A percentile compares a stretch with the other conserved stretches of the same genome.
phyloP scores from a whole-genome alignment of 1,284 basidiomycete species.

The Heliocybe sulcata region DNA sequence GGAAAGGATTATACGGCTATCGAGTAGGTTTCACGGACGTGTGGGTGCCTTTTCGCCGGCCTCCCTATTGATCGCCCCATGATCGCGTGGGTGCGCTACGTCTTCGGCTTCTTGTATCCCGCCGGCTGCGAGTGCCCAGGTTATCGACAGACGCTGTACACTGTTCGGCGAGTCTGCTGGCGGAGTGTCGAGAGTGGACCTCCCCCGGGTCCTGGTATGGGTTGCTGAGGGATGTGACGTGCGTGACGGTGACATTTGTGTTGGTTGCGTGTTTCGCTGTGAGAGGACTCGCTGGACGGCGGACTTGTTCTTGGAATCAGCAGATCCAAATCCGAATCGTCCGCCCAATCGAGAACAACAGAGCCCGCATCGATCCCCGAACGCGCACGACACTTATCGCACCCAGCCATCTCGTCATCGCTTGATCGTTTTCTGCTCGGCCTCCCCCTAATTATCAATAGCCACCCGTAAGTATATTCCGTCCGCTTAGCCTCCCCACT shows the following conservation, averaged over 20 bases:
- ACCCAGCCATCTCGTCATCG: slow-evolving; percentile 1
- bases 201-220: too few species aligned
- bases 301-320: neutral
- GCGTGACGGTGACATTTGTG: neutral
- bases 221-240: neutral
- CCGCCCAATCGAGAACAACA: neutral
- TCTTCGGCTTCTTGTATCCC: too few species aligned
- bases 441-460: neutral
- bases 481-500: neutral
- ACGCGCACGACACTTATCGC: neutral
- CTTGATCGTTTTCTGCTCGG: slow-evolving; percentile 1
- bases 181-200: too few species aligned
- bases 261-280: neutral
- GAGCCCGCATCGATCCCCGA: neutral
- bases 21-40: too few species aligned
- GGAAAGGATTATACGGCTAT: too few species aligned
- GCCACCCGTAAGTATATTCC: neutral
- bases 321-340: slow-evolving; percentile 1
- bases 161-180: too few species aligned
- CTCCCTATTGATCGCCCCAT: too few species aligned
- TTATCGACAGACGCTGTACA: too few species aligned
- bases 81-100: too few species aligned
- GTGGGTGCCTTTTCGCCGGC: too few species aligned
- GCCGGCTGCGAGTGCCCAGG: too few species aligned
- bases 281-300: neutral